Evolutionary conservation across 2,329 filamentous ascomycete genomes (phyloP), one percentile per base, ranked within the genome.

Genomic region (Penicillium sp.): DNA sequence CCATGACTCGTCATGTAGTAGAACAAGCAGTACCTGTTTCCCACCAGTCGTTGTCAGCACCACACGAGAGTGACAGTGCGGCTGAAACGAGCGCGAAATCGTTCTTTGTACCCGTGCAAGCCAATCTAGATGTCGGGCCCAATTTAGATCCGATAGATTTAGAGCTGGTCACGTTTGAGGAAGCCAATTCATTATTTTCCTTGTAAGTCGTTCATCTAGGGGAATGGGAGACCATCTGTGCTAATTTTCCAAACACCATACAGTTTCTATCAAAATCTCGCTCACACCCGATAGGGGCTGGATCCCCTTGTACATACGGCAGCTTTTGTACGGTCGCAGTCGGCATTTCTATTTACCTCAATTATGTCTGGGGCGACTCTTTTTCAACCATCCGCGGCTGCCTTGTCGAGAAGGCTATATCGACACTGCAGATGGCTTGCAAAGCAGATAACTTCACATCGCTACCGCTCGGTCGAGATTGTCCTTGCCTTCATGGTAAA

Each of bases 401-500:
- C 84, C 1, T 63, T 88, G 24, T 85, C 83, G 1, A 85, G 79
- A 55, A 72, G 85, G 26, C 71, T 88, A 1, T 81, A 82, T 0
- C 76, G 79, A 45, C 85, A 88, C 55, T 78, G 78, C 52, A 82
- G 80, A 52, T 73, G 73, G 25, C 74, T 88, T 3, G 84, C 82
- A 0, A 77, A 82, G 26, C 75, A 78, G 27, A 76, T 88, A 38
- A 81, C 84, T 43, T 68, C 75, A 0, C 76, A 78, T 39, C 79
- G 83, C 2, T 78, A 82, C 58, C 78, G 83, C 47, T 88, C 85
- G 0, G 83, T 86, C 5, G 85, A 88, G 62, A 86, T 88, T 47
- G 81, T 88, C 0, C 70, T 88, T 1, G 85, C 82, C 0, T 88
- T 88, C 60, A 84, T 88, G 80, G 77, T 86, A 29, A 87, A 87